phyloP scores from a whole-genome alignment of 2,329 filamentous ascomycete genomes.

The Drechslerella stenobrocha region DNA sequence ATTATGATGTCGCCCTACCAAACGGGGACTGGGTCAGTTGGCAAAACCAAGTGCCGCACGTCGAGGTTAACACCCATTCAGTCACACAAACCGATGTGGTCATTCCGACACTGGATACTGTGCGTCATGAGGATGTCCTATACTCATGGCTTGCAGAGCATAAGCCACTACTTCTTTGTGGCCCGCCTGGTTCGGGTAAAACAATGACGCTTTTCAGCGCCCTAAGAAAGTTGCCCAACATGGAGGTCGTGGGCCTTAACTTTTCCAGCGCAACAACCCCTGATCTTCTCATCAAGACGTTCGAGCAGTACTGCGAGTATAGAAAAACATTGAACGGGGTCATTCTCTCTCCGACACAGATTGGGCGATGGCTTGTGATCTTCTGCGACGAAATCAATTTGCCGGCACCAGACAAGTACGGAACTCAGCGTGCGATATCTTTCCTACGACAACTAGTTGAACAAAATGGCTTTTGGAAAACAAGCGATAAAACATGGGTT shows the following conservation, averaged over 20 bases:
- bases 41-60: conserved; percentile 89
- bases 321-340: conserved; percentile 97
- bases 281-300: conserved; percentile 96
- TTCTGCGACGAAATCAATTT: conserved; percentile 99
- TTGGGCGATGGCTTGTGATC: conserved; percentile 94
- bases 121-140: conserved; percentile 96
- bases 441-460: conserved; percentile 97
- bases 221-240: conserved; percentile 91
- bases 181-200: conserved; percentile 97
- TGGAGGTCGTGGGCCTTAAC: conserved; percentile 98
- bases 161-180: conserved; percentile 93
- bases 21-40: conserved; percentile 86
- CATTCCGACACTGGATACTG: conserved; percentile 94
- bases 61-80: conserved; percentile 98
- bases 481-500: conserved; percentile 96
- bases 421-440: conserved; percentile 93
- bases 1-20: conserved; percentile 88
- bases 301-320: conserved; percentile 99
- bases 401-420: conserved; percentile 95
- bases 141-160: conserved; percentile 99
- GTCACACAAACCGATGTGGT: conserved; percentile 98
- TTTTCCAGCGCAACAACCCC: conserved; percentile 98
- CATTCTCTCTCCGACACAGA: conserved; percentile 91
- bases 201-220: conserved; percentile 99
- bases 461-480: conserved; percentile 98